Base-by-base conservation (phyloP, 306 rosid genomes). In the Inga laurina region DNA sequence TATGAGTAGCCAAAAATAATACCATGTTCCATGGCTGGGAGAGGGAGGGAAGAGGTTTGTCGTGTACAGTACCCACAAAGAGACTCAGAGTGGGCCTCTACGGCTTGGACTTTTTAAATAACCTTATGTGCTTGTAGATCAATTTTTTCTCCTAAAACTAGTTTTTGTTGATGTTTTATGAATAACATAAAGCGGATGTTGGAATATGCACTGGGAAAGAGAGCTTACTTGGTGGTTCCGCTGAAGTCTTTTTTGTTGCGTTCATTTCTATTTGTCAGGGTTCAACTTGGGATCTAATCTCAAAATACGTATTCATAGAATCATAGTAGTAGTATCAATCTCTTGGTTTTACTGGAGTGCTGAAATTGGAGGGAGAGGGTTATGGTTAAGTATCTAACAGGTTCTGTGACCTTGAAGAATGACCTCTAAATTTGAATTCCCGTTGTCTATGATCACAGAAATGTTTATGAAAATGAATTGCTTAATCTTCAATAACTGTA, bases 351-450 rank as follows among this genome's bases (percentile, higher is more conserved):
- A 45, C 45, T 37, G 27, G 54, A 59, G 14, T 22, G 66, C 66
- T 59, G 66, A n/a, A 69, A 44, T 64, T 64, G 16, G 41, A 41
- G 24, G n/a, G 13, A 22, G 35, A 16, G 15, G 24, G 32, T 51
- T 37, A 21, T 64, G 72, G 41, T 80, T 75, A 56, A 56, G 41
- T 44, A 57, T 69, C n/a, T 52, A 79, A n/a, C 35, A n/a, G 32
- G 37, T 59, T 51, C 61, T 16, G 3, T 39, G 66, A 52, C 56
- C 57, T 12, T 72, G 77, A 70, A 59, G 75, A 67, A 74, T 45
- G 75, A 77, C 57, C 24, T 80, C 56, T 71, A 32, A 62, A 80
- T 80, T 15, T 52, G 3, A 15, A 73, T 21, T 21, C 75, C 75
- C 34, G 4, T 18, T 56, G 64, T 44, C 48, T 49, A 46, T 62